Percentiles rank a stretch among this genome's conserved stretches.
phyloP scores from a whole-genome alignment of 306 rosid genomes.

The cucumber (Cucumis sativus) region Cucumber_9930_V3 NC_026659.2:26434001-26434500 shows the following conservation, averaged over 20 bases:
- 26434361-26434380: constrained; percentile 89
- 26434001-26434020: neutral
- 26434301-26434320: constrained; percentile 3
- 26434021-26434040: neutral
- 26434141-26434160: neutral
- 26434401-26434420: constrained; percentile 94
- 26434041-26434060: neutral
- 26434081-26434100: neutral
- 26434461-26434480: constrained; percentile 85
- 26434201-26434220: neutral
- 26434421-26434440: constrained; percentile 90
- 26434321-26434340: constrained; percentile 13
- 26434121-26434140: neutral
- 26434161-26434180: neutral
- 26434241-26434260: neutral
- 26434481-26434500: constrained; percentile 16
- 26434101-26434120: neutral
- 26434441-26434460: constrained; percentile 96
- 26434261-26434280: neutral
- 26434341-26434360: constrained; percentile 93
- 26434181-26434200: neutral
- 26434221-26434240: neutral
- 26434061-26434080: neutral
- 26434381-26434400: constrained; percentile 91
- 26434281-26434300: neutral